Percentiles rank a stretch among this genome's conserved stretches.
Conservation (phyloP, 768 basidiomycete species). For the Strobilomyces echinocephalus region DNA sequence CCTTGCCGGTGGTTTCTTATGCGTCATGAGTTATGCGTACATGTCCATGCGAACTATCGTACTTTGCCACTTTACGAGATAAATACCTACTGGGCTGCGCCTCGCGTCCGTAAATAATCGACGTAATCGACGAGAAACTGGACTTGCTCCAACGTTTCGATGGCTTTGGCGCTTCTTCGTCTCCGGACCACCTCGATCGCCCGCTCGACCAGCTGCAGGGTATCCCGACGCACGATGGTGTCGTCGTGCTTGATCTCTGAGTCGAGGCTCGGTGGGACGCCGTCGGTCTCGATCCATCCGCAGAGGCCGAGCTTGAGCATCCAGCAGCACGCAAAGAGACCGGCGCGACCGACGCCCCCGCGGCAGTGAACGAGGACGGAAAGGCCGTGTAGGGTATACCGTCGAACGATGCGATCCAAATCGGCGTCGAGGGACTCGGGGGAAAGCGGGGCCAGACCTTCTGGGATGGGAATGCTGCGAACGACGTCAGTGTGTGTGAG, state of each 20-base stretch:
- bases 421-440: conserved; percentile 58
- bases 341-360: conserved; percentile 91
- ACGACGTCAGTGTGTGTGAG: not conserved
- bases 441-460: conserved; percentile 75
- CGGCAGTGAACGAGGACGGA: conserved; percentile 85
- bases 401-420: conserved; percentile 58
- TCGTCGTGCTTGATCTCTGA: conserved; percentile 4
- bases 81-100: too few species aligned
- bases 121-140: conserved; percentile 75
- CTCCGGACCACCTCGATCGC: conserved; percentile 69
- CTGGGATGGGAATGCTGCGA: conserved; percentile 78
- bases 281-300: conserved; percentile 49
- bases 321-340: conserved; percentile 90
- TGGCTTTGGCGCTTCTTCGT: conserved; percentile 80
- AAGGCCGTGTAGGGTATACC: conserved; percentile 69
- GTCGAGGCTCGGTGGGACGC: not conserved
- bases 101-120: conserved; percentile 48
- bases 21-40: not conserved
- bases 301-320: conserved; percentile 87
- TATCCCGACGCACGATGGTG: conserved; percentile 35
- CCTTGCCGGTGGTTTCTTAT: conserved; percentile 12
- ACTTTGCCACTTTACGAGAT: not conserved
- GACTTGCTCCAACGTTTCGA: conserved; percentile 94
- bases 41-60: not conserved
- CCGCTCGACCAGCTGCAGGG: conserved; percentile 65